A percentile compares a stretch with the other conserved stretches of the same genome.
Conservation (phyloP, 257 asterid genomes). For the Petunia axillaris region DNA sequence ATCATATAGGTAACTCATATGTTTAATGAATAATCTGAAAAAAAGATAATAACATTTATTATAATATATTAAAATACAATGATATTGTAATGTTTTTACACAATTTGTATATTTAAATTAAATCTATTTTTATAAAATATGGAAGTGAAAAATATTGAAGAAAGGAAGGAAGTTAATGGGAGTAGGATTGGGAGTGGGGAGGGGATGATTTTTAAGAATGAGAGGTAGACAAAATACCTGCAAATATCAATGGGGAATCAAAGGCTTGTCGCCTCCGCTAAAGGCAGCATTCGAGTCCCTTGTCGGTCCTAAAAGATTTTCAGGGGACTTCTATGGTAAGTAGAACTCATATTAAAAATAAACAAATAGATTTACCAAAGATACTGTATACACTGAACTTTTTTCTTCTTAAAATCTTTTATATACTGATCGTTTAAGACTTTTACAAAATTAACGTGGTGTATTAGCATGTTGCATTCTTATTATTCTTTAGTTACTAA, state of each 20-base stretch:
- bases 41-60: not conserved
- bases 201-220: not conserved
- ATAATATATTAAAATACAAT: not conserved
- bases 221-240: slow-evolving; percentile 28
- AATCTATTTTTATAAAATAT: not conserved
- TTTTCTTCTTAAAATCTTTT: not conserved
- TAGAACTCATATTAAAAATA: not conserved
- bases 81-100: not conserved
- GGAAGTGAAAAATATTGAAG: not conserved
- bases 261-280: slow-evolving; percentile 45
- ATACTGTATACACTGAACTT: not conserved
- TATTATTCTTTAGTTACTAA: too few relatives aligned
- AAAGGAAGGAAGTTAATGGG: not conserved
- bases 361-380: not conserved
- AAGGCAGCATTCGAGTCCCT: slow-evolving; percentile 37
- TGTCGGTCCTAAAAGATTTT: slow-evolving; percentile 40
- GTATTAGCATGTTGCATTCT: too few relatives aligned
- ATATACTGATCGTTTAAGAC: too few relatives aligned
- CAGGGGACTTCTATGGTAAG: slow-evolving; percentile 8
- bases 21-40: too few relatives aligned
- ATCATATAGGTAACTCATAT: too few relatives aligned
- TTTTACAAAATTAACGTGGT: too few relatives aligned
- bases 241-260: slow-evolving; percentile 38
- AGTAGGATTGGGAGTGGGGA: not conserved
- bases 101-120: not conserved